Evolutionary conservation across 192 early-diverging fungal species (phyloP), one percentile per base, ranked within the genome.

Genomic region (Dispira simplex): DNA sequence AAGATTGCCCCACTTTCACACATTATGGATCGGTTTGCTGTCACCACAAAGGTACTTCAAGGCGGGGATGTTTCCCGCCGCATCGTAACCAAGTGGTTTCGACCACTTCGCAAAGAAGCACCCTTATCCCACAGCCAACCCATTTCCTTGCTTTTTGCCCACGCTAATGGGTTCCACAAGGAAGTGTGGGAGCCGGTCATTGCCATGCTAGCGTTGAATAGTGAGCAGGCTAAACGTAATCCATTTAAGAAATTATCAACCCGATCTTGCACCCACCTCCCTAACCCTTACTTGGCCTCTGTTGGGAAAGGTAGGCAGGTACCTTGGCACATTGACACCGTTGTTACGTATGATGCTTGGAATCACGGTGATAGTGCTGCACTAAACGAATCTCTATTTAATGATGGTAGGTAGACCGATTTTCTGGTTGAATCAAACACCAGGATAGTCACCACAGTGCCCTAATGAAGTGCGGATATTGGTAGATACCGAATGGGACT

Each of bases 301-400:
- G 18, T 45, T 46, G 5, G 1, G 2, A 20, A n/a, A 27, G 20
- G 45, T 44, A 16, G 12, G 23, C 46, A 27, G 21, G 47, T 25
- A 0, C 23, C 6, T 6, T 78, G 73, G 71, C 13, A 14, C 10
- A 68, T 78, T 11, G 69, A 63, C 13, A 54, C 58, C n/a, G 68
- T 73, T 0, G 27, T 78, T 8, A 72, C 71, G 4, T 25, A 75
- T 13, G 76, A 78, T 45, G 63, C 39, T 0, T 75, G 70, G 62
- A 72, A 75, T 66, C 76, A 78, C 49, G 76, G 76, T 16, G 76
- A 78, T 64, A 78, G 76, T 48, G 73, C 73, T 20, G 44, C 69
- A 8, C 44, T 66, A 1, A 78, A 78, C 56, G 25, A 48, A 16
- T 21, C 25, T 23, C 11, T n/a, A 2, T 10, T n/a, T 25, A 18